Base-by-base conservation (phyloP, 352 stramenopile genomes). In the Phytophthora sojae region DNA sequence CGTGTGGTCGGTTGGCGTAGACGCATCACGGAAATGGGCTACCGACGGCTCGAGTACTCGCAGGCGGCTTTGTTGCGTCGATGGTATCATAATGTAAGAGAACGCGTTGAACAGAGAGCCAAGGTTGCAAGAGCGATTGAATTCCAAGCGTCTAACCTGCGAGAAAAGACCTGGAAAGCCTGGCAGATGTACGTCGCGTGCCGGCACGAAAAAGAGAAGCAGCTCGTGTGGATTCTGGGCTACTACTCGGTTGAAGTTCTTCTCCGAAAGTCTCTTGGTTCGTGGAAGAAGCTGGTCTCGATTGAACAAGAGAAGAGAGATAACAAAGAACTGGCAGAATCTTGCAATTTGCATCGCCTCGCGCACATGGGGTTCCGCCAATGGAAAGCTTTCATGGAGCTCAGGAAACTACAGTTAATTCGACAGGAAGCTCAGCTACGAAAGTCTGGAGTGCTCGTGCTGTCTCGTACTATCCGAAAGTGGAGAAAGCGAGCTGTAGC, bases 241-340 rank as follows among this genome's bases (percentile, higher is more conserved):
- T 78, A 80, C 35, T 82, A 80, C 45, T 76, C 71, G 8, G 61
- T 67, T 6, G 45, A 69, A 4, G 58, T 84, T 32, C 44, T 82
- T 11, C 73, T 80, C 19, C 64, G 61, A 23, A 61, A 61, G 17
- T 76, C 58, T 9, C 50, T 81, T 8, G 8, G 1, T 4, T 61
- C 62, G 7, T 81, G 76, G 76, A 70, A 72, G 45, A 26, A 54
- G 11, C 30, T 71, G 7, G 26, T 78, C 4, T 29, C 14, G 3
- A 54, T 56, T 59, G 57, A 56, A 11, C 47, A 61, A 21, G 29
- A 6, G 15, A 19, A 45, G 25, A 45, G 21, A 8, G 52, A 71
- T 23, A 65, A 58, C 6, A 17, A 60, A 0, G 52, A 67, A 21
- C 11, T 72, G 23, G 66, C 71, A 35, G 17, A 6, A 6, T 49